These are phyloP conservation scores for Leishmania major DNA, from an alignment of 208 protist genomes.

Conservation along the genomic window DNA sequence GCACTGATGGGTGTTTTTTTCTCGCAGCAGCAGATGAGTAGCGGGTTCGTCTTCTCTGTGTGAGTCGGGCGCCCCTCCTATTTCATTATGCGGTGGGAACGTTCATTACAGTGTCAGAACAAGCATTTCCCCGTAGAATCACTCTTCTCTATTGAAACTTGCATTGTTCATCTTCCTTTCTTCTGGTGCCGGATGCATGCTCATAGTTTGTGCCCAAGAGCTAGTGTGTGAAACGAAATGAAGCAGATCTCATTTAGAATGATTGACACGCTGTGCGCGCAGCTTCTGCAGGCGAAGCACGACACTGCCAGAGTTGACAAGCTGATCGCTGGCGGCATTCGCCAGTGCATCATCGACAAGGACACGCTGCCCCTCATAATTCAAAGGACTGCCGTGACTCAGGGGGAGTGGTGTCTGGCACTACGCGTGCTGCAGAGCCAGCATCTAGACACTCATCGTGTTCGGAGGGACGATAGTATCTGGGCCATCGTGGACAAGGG, in stretches of 20 bases:
- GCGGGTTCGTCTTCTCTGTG: neutral
- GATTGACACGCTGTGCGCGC: slow-evolving; percentile 52
- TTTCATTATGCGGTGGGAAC: neutral
- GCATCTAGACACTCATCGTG: slow-evolving; percentile 47
- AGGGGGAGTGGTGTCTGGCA: slow-evolving; percentile 61
- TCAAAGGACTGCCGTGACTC: slow-evolving; percentile 50
- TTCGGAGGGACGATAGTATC: slow-evolving; percentile 56
- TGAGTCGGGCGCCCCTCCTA: neutral
- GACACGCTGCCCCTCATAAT: slow-evolving; percentile 72
- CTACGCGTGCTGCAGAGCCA: slow-evolving; percentile 55
- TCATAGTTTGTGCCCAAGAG: neutral
- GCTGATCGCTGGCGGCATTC: slow-evolving; percentile 48
- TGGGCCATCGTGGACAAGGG: slow-evolving; percentile 69
- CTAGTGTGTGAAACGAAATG: slow-evolving; percentile 18
- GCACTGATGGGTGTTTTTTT: neutral
- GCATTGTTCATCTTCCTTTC: neutral
- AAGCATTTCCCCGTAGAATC: neutral
- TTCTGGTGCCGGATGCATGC: neutral
- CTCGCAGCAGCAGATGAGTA: neutral
- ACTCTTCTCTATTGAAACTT: neutral
- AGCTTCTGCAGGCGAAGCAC: slow-evolving; percentile 38
- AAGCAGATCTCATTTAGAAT: slow-evolving; percentile 39
- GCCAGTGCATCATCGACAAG: slow-evolving; percentile 66
- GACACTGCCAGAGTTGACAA: slow-evolving; percentile 44
- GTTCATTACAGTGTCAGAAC: neutral